Evolutionary conservation across 116 monocot genomes (phyloP).

Genomic region (Papilionanthe hybrid): DNA sequence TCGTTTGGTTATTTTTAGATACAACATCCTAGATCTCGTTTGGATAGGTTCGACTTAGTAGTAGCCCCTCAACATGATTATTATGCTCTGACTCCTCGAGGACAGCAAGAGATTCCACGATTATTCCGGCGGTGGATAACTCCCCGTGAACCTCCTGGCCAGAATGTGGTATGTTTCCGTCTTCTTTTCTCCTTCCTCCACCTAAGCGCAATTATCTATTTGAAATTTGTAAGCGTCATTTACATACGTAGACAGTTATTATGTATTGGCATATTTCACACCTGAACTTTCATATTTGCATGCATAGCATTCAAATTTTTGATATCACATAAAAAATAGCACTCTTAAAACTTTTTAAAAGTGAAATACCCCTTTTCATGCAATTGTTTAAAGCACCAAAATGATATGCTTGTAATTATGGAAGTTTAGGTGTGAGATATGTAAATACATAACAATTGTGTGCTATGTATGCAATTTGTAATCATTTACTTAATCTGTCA

Average conservation of each 20-base stretch:
- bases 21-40: constrained; percentile 79
- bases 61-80: constrained; percentile 96
- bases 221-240: too few species aligned
- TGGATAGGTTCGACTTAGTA: constrained; percentile 86
- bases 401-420: too few species aligned
- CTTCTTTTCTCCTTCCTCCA: background rate
- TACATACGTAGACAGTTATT: too few species aligned
- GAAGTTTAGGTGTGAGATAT: too few species aligned
- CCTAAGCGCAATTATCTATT: background rate
- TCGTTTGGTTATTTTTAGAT: constrained; percentile 40
- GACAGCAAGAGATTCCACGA: constrained; percentile 70
- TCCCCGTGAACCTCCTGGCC: constrained; percentile 73
- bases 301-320: too few species aligned
- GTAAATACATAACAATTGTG: too few species aligned
- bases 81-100: constrained; percentile 74
- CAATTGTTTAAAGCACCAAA: too few species aligned
- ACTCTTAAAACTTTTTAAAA: too few species aligned
- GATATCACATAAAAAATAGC: too few species aligned
- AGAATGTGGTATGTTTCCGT: constrained; percentile 74
- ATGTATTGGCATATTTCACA: too few species aligned
- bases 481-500: background rate
- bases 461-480: background rate
- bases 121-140: constrained; percentile 74
- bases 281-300: too few species aligned
- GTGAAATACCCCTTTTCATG: too few species aligned